Evolutionary conservation across 208 protist species (phyloP).

Genomic region (Leishmania amazonensis): DNA sequence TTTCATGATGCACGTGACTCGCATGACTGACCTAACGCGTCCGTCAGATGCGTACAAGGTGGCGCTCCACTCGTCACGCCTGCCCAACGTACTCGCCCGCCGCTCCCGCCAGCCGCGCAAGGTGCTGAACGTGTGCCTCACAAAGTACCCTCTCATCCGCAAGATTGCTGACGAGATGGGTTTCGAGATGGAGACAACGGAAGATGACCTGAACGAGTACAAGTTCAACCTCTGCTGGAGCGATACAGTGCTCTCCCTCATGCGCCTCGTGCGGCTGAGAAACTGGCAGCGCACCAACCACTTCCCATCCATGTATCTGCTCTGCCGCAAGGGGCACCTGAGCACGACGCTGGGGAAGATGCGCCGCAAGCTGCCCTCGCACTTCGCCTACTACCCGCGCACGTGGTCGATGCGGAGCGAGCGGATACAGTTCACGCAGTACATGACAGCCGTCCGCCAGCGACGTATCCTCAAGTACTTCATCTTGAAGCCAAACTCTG

Average conservation of each 20-base stretch:
- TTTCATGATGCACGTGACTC: constrained; percentile 11
- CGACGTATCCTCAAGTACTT: constrained; percentile 79
- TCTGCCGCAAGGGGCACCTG: constrained; percentile 94
- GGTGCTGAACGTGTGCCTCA: constrained; percentile 71
- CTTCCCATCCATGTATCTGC: constrained; percentile 94
- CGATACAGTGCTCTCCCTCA: constrained; percentile 91
- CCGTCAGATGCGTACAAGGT: constrained; percentile 53
- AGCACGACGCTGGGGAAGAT: constrained; percentile 90
- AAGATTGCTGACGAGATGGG: constrained; percentile 70
- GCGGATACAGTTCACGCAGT: constrained; percentile 67
- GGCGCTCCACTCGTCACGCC: constrained; percentile 27
- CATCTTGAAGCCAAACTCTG: constrained; percentile 95
- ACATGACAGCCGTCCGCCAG: constrained; percentile 55
- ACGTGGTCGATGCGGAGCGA: constrained; percentile 91
- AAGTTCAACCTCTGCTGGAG: constrained; percentile 95
- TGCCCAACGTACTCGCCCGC: constrained; percentile 26
- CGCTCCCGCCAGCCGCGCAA: constrained; percentile 51
- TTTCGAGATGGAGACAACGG: constrained; percentile 74
- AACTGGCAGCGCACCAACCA: constrained; percentile 97
- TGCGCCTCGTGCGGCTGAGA: constrained; percentile 82
- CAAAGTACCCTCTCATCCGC: constrained; percentile 87
- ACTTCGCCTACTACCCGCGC: constrained; percentile 91
- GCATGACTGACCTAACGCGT: constrained; percentile 46
- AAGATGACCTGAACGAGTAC: constrained; percentile 85
- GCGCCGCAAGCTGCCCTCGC: constrained; percentile 70